Evolutionary conservation across 2,329 filamentous ascomycete species (phyloP).

Genomic region (Exophiala dermatitidis): DNA sequence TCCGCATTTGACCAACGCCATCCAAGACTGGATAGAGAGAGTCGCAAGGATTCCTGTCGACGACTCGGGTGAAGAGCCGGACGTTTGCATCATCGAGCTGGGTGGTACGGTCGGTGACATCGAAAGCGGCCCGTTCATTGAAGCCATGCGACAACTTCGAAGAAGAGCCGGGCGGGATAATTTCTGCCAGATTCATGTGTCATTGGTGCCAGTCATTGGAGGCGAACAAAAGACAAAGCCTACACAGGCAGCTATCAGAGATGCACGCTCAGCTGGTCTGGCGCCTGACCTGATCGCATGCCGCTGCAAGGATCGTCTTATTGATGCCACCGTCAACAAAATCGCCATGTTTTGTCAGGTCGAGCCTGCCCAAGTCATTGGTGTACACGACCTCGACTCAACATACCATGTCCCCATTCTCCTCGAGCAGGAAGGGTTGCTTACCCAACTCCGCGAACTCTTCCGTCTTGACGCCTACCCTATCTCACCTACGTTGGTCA

Average conservation of each 20-base stretch:
- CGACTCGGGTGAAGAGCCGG: slow-evolving; percentile 71
- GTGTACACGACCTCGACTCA: slow-evolving; percentile 77
- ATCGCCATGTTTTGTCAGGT: slow-evolving; percentile 87
- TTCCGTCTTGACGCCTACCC: slow-evolving; percentile 57
- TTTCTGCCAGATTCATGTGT: slow-evolving; percentile 84
- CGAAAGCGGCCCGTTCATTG: slow-evolving; percentile 79
- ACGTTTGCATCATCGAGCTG: slow-evolving; percentile 80
- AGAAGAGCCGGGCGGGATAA: slow-evolving; percentile 66
- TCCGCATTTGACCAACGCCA: slow-evolving; percentile 83
- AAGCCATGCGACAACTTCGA: slow-evolving; percentile 74
- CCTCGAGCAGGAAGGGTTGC: slow-evolving; percentile 70
- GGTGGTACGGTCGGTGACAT: slow-evolving; percentile 60
- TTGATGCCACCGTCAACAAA: slow-evolving; percentile 69
- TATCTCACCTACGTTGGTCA: slow-evolving; percentile 48
- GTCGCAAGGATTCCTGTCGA: slow-evolving; percentile 83
- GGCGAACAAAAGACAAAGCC: slow-evolving; percentile 94
- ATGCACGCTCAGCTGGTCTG: slow-evolving; percentile 72
- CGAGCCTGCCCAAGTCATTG: slow-evolving; percentile 74
- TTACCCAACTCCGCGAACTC: slow-evolving; percentile 57
- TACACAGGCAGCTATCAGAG: slow-evolving; percentile 81
- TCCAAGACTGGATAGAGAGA: slow-evolving; percentile 85
- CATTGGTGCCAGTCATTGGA: slow-evolving; percentile 69
- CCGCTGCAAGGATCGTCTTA: slow-evolving; percentile 72
- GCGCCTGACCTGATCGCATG: slow-evolving; percentile 78
- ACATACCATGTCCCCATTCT: slow-evolving; percentile 96